Evolutionary conservation across 148 eudicot species (phyloP), one percentile per base, ranked within the genome.

Genomic region (Spergularia marina): DNA sequence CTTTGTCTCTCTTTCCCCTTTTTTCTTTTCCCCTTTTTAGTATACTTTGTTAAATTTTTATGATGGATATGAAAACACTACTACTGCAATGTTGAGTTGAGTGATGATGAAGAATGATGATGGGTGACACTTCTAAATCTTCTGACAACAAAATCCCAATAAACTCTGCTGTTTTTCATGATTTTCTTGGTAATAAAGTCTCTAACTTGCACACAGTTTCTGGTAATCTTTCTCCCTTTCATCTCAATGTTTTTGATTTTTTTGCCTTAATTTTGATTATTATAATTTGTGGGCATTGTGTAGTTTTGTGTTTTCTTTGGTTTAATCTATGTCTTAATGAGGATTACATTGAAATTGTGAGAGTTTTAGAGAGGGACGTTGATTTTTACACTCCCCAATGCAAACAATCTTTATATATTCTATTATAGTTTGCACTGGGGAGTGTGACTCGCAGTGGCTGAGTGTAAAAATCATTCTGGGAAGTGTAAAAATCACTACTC

Each of bases 81-180:
- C 70, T 30, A 30, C 36, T 30, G 61, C 70, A 73, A 78, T 78
- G 82, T 80, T 83, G 74, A 65, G 25, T 64, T 41, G 49, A 44
- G 49, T 44, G 49, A 44, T 44, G 49, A 44, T 44, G 49, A 30
- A 0, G 49, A 9, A 44, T 44, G 67, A 34, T 62, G 65, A 63
- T 53, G 13, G 70, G 53, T 41, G 30, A 66, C 36, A 30, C 36
- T 30, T 30, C 36, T 30, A 30, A 30, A 30, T 30, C 36, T 30
- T 30, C 36, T 30, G 36, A 30, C 4, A n/a, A 49, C 20, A 17
- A 18, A 39, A 49, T 4, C 70, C 53, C 70, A 13, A 12, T 36
- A 18, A 5, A 5, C 23, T 71, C 79, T 7, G 74, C 90, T 11
- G 65, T 83, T 75, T 87, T 91, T 58, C 96, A 87, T 78, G 93